Percentiles rank a stretch among this genome's conserved stretches.
phyloP scores from a whole-genome alignment of 148 eudicot species.

The Pouteria glomerata region DNA sequence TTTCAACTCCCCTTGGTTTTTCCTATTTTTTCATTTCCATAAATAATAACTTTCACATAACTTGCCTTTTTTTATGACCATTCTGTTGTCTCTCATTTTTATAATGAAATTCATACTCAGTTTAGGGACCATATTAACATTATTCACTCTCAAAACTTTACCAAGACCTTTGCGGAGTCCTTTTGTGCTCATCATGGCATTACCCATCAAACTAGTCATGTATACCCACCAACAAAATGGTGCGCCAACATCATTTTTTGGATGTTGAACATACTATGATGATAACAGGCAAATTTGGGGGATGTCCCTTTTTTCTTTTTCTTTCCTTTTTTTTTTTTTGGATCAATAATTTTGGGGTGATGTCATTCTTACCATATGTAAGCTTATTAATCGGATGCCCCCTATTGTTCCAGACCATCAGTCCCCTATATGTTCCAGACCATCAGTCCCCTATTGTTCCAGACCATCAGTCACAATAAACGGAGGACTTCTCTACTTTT shows the following conservation, averaged over 20 bases:
- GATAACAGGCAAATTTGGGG: not conserved
- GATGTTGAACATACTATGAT: not conserved
- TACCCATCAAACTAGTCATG: no score
- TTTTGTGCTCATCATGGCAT: no score
- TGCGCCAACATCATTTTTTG: not conserved
- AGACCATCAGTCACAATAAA: no score
- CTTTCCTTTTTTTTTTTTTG: no score
- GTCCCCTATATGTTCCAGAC: no score
- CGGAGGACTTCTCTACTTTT: no score
- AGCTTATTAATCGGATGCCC: not conserved
- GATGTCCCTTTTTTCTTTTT: no score
- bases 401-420: not conserved
- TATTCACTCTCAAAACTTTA: not conserved
- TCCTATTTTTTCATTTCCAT: no score
- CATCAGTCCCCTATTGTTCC: no score
- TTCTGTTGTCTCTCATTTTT: not conserved
- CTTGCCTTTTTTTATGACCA: not conserved
- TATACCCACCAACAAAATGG: not conserved
- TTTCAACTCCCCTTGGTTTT: no score
- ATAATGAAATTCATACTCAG: not conserved
- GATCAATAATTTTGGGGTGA: not conserved
- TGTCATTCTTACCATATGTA: not conserved
- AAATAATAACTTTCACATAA: not conserved
- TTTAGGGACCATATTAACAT: not conserved
- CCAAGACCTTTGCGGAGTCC: no score